Conservation (phyloP, 257 asterid genomes). For the Przewalskia tangutica region DNA sequence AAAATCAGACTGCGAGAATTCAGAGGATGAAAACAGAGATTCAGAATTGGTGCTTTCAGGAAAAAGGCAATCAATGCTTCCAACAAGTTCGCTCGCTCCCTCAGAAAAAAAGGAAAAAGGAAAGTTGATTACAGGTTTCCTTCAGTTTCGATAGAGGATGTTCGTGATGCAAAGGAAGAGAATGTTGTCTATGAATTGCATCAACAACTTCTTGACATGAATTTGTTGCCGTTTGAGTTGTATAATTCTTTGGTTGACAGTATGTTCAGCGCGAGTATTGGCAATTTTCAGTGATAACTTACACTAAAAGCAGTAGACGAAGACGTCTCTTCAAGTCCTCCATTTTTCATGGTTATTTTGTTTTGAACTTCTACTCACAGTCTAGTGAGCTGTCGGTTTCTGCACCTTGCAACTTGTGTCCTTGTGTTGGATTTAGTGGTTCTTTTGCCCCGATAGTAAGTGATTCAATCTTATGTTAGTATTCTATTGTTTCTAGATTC, state of each 20-base stretch:
- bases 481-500: conserved; percentile 35
- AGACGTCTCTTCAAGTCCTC: neutral
- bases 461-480: conserved; percentile 2
- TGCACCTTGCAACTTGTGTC: neutral
- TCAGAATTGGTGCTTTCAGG: conserved; percentile 59
- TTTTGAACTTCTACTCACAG: neutral
- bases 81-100: conserved; percentile 74
- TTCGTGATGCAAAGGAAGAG: conserved; percentile 77
- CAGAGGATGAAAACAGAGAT: conserved; percentile 73
- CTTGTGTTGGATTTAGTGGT: neutral
- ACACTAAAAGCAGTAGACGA: neutral
- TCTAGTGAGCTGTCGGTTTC: neutral
- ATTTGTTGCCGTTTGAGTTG: conserved; percentile 32
- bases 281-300: neutral
- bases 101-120: conserved; percentile 74
- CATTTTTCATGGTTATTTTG: neutral
- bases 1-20: conserved; percentile 59
- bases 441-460: neutral
- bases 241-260: neutral
- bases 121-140: conserved; percentile 84
- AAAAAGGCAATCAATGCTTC: conserved; percentile 70
- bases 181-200: conserved; percentile 62
- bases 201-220: conserved; percentile 46
- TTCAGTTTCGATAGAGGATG: conserved; percentile 67
- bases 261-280: neutral